Evolutionary conservation across 1,284 basidiomycete genomes (phyloP).

Genomic region (Trichosporon sp.): DNA sequence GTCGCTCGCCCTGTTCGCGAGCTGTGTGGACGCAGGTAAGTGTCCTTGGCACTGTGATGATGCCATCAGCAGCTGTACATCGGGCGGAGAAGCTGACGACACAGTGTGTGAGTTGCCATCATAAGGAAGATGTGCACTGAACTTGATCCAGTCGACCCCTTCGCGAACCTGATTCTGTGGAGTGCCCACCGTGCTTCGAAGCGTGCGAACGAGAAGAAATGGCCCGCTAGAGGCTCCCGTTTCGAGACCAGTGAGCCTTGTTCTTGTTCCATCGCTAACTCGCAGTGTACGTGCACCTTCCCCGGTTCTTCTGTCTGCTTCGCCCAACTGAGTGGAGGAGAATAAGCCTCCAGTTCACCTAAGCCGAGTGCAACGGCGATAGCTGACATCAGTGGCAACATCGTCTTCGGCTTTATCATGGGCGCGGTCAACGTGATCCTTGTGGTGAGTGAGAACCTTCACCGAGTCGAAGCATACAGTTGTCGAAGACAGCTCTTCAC

Average conservation of each 20-base stretch:
- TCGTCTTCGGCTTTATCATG: constrained; percentile 18
- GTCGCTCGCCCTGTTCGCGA: constrained; percentile 86
- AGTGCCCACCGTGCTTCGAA: constrained; percentile 76
- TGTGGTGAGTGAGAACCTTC: constrained; percentile 35
- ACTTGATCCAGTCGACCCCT: constrained; percentile 67
- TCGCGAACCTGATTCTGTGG: constrained; percentile 84
- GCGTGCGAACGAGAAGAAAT: constrained; percentile 75
- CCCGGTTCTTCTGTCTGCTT: neutral
- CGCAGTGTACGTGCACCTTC: constrained; percentile 29
- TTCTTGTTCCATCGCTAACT: constrained; percentile 1
- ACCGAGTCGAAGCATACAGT: no score
- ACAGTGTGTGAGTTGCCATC: constrained; percentile 37
- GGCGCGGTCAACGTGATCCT: constrained; percentile 48
- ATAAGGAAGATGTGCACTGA: neutral
- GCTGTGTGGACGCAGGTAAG: constrained; percentile 74
- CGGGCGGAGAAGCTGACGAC: neutral
- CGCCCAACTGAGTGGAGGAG: no score
- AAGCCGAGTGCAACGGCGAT: no score
- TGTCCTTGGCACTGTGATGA: neutral
- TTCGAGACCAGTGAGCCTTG: constrained; percentile 71
- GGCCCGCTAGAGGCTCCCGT: constrained; percentile 88
- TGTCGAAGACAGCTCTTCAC: no score
- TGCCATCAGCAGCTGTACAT: neutral
- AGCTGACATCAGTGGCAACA: constrained; percentile 18
- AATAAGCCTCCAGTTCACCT: no score